Evolutionary conservation across 179 eudicot species (phyloP), one percentile per base, ranked within the genome.

Genomic region (Corrigiola litoralis): DNA sequence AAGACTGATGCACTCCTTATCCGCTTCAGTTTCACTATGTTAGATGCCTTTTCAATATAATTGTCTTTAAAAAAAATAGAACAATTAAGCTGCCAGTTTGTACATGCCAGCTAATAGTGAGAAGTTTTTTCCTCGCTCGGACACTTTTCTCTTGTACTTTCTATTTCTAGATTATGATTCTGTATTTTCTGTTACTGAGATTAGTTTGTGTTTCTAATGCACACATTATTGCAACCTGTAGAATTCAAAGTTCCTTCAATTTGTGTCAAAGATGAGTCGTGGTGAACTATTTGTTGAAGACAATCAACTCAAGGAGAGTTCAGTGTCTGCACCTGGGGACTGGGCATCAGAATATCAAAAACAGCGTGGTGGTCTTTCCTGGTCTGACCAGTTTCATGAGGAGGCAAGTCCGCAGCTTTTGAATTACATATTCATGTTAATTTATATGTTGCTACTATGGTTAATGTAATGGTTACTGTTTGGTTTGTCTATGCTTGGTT

Each of bases 251-350:
- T 94, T 94, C 69, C 94, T 87, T 63, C 96, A 90, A 63, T 90
- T 94, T 78, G 89, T 94, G 66, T 94, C 99, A 61, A 94, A 94
- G 87, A 94, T 94, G 99, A 94, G 99, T 75, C 96, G 94, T 45
- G 97, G 97, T 45, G 99, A 94, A 72, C 58, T 90, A 55, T 80
- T 78, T 49, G 80, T 87, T 53, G 97, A 94, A 80, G 96, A 87
- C 70, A 90, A 94, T 77, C 97, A 90, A 83, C 72, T 90, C 47
- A 88, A 85, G 76, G 82, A 82, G 34, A 80, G 69, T 77, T 67
- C 78, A 67, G 60, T 68, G 33, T 68, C 95, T 77, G 81, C 81
- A 65, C 63, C 82, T 55, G 94, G 91, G 47, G 87, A 86, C 69
- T 94, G 99, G 99, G 97, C 87, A 58, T 52, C 85, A 49, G 99